Evolutionary conservation across 2,329 filamentous ascomycete genomes (phyloP).

Genomic region (Aureobasidium mangrovei): DNA sequence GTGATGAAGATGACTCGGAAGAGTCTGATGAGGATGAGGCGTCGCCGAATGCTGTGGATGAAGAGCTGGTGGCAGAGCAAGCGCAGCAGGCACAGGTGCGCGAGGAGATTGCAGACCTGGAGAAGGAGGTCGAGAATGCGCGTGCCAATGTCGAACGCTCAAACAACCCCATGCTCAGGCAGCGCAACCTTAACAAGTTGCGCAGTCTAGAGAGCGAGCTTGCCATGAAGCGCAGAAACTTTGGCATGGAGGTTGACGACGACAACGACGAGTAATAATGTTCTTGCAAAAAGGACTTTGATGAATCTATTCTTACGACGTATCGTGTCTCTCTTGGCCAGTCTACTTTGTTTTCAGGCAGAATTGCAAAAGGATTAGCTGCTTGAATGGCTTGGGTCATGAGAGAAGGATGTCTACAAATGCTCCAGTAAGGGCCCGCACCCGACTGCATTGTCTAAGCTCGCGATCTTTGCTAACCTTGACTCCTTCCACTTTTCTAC

Average conservation of each 20-base stretch:
- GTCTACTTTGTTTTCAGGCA: too few species aligned
- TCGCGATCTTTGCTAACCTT: too few species aligned
- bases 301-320: too few species aligned
- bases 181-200: conserved; percentile 41
- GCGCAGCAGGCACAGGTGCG: conserved; percentile 39
- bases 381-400: too few species aligned
- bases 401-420: too few species aligned
- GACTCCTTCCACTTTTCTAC: too few species aligned
- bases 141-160: conserved; percentile 31
- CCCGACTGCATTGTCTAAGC: too few species aligned
- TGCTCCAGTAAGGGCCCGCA: too few species aligned
- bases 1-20: conserved; percentile 19
- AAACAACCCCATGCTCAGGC: conserved; percentile 41
- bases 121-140: conserved; percentile 40
- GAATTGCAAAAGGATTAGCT: too few species aligned
- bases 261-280: conserved; percentile 14
- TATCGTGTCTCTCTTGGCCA: too few species aligned
- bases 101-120: conserved; percentile 48
- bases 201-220: conserved; percentile 45
- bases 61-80: conserved; percentile 42
- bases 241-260: conserved; percentile 28
- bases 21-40: conserved; percentile 26
- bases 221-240: conserved; percentile 42
- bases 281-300: background rate
- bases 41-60: conserved; percentile 38